Evolutionary conservation across 2,329 filamentous ascomycete species (phyloP).

Genomic region (Lasiodiplodia sp.): DNA sequence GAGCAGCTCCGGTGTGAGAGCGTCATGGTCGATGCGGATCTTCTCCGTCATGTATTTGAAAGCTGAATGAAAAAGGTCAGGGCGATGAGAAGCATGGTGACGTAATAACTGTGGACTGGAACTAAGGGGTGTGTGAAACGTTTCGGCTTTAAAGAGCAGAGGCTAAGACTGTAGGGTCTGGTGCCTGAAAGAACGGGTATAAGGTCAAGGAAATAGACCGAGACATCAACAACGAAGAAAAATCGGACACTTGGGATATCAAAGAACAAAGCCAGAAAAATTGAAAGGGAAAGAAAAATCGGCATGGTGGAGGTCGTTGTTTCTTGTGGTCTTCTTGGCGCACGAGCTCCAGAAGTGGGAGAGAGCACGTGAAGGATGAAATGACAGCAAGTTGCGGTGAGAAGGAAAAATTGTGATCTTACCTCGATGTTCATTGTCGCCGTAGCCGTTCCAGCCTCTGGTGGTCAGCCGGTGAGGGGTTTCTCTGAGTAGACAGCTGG

Average conservation of each 20-base stretch:
- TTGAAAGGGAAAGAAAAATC: background rate
- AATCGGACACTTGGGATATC: background rate
- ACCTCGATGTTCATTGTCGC: slow-evolving; percentile 70
- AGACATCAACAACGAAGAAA: slow-evolving; percentile 7
- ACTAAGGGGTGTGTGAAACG: background rate
- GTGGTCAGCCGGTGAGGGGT: slow-evolving; percentile 78
- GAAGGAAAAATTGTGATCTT: slow-evolving; percentile 24
- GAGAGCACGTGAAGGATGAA: background rate
- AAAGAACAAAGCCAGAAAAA: background rate
- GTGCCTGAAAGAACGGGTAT: slow-evolving; percentile 31
- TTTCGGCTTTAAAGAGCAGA: background rate
- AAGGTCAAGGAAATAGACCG: slow-evolving; percentile 9
- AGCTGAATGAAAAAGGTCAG: slow-evolving; percentile 47
- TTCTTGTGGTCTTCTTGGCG: background rate
- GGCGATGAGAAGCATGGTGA: slow-evolving; percentile 3
- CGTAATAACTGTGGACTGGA: background rate
- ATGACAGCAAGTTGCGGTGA: slow-evolving; percentile 1
- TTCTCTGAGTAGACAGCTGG: slow-evolving; percentile 72
- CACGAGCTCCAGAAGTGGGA: slow-evolving; percentile 7
- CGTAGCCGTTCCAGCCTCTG: slow-evolving; percentile 91
- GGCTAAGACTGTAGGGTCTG: background rate
- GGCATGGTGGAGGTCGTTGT: background rate
- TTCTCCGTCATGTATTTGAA: slow-evolving; percentile 93
- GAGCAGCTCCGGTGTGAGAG: slow-evolving; percentile 72
- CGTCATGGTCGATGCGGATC: slow-evolving; percentile 75